phyloP scores from a whole-genome alignment of 305 asterid species.

The Solanum hybrid region DNA sequence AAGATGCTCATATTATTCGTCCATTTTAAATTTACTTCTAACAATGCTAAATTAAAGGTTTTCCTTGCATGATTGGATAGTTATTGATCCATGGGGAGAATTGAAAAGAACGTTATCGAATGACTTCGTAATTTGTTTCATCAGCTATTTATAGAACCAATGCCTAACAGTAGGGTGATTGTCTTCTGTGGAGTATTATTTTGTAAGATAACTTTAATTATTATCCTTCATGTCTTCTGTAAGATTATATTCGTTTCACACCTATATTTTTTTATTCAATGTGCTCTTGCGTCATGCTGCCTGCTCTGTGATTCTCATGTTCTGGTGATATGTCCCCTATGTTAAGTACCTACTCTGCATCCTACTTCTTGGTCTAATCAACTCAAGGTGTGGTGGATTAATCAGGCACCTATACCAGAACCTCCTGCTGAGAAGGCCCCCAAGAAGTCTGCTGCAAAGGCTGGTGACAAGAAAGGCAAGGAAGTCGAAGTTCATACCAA shows the following conservation, averaged over 20 bases:
- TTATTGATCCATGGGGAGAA: neutral
- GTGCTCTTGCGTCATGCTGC: neutral
- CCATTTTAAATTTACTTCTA: neutral
- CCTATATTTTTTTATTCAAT: neutral
- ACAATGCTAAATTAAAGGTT: neutral
- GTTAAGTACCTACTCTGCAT: neutral
- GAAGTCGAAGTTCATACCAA: conserved; percentile 30
- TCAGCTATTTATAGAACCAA: neutral
- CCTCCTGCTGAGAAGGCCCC: conserved; percentile 45
- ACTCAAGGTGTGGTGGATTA: neutral
- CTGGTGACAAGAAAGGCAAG: conserved; percentile 53
- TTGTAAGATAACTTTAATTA: neutral
- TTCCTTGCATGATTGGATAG: neutral
- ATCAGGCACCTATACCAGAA: conserved; percentile 50
- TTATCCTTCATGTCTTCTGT: neutral
- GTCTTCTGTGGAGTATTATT: neutral
- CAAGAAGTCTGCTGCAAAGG: conserved; percentile 47
- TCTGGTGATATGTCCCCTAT: neutral
- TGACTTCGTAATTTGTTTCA: neutral
- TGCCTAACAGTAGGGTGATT: neutral
- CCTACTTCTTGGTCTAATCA: neutral
- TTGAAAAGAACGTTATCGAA: too few species aligned
- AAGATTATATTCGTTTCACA: neutral
- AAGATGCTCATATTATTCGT: neutral
- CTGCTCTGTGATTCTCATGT: neutral